Conservation (phyloP, 2,329 filamentous ascomycete species). For the Trichoderma koningiopsis region DNA sequence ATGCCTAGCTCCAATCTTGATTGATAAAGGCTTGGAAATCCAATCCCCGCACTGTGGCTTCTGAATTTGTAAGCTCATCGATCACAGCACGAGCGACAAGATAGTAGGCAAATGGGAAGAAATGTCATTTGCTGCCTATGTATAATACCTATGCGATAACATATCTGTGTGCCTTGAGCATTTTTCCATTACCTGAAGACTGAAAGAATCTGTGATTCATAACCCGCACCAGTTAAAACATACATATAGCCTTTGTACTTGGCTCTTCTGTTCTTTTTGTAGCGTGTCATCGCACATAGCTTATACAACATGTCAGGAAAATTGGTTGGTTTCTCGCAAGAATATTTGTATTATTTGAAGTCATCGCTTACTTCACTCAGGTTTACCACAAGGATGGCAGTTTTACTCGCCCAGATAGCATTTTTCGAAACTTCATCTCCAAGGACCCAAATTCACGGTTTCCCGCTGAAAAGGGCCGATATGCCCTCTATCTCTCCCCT, state of each 20-base stretch:
- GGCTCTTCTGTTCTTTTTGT: neutral
- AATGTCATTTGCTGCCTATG: neutral
- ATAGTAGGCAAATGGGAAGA: neutral
- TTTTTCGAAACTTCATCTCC: constrained; percentile 60
- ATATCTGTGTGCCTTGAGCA: neutral
- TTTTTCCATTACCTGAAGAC: neutral
- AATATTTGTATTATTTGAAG: neutral
- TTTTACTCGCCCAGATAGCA: constrained; percentile 55
- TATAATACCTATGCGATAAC: neutral
- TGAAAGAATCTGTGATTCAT: neutral
- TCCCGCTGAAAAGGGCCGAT: constrained; percentile 60
- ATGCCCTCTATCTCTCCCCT: constrained; percentile 62
- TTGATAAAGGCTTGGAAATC: constrained; percentile 23
- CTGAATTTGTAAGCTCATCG: constrained; percentile 11
- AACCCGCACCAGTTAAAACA: neutral
- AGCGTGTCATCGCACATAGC: neutral
- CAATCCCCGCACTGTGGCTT: neutral
- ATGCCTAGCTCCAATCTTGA: neutral
- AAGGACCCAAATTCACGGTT: constrained; percentile 53
- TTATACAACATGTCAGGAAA: neutral
- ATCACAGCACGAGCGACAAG: neutral
- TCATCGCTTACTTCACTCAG: neutral
- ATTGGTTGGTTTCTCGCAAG: neutral
- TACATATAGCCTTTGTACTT: neutral
- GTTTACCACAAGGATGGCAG: constrained; percentile 47